Conservation (phyloP, 2,329 filamentous ascomycete species). For the Ascochyta clinopodiicola region DNA sequence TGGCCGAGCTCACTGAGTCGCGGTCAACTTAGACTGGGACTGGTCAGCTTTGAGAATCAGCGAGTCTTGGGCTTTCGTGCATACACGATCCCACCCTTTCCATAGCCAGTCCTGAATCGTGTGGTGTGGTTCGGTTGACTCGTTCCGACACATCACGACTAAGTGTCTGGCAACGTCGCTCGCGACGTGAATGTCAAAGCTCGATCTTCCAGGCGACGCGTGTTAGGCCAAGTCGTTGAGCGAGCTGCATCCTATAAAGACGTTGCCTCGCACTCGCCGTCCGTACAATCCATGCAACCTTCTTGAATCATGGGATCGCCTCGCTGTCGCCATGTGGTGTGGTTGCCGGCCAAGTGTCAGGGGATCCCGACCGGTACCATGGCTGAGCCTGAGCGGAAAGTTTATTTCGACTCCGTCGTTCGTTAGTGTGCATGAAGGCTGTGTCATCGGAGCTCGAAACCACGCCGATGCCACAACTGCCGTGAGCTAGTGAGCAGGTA, state of each 20-base stretch:
- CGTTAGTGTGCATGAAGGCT: conserved; percentile 7
- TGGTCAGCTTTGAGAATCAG: background rate
- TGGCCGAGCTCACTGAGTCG: background rate
- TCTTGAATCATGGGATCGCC: conserved; percentile 3
- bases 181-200: background rate
- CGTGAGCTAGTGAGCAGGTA: background rate
- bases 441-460: conserved; percentile 14
- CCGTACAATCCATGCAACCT: background rate
- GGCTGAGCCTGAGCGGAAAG: conserved; percentile 9
- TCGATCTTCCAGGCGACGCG: background rate
- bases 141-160: background rate
- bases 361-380: conserved; percentile 4
- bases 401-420: conserved; percentile 14
- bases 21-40: background rate
- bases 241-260: background rate
- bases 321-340: background rate
- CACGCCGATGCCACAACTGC: background rate
- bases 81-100: background rate
- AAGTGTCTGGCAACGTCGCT: background rate
- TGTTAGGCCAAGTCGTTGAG: background rate
- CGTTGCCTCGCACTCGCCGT: background rate
- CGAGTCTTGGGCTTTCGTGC: background rate
- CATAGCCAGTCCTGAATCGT: background rate
- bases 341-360: conserved; percentile 1
- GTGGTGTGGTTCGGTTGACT: background rate